Percentiles rank a stretch among this genome's conserved stretches.
Evolutionary conservation across 208 protist species (phyloP).

Genomic region (Trypanosoma lewisi): DNA sequence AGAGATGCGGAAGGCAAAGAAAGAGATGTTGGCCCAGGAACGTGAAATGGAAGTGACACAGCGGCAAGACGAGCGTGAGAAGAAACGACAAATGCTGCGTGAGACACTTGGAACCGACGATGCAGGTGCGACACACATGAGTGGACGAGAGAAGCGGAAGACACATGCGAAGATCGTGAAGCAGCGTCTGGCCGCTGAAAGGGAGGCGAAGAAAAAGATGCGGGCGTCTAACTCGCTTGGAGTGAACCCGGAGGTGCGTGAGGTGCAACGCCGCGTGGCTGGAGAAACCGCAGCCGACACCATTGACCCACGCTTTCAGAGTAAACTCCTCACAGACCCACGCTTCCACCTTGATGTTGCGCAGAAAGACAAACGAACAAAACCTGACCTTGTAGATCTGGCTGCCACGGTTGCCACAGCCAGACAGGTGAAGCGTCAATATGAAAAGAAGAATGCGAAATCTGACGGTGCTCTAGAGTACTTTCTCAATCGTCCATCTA

Average conservation of each 20-base stretch:
- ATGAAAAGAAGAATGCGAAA: constrained; percentile 26
- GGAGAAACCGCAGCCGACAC: constrained; percentile 38
- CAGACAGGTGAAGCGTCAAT: constrained; percentile 29
- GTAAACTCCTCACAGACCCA: constrained; percentile 77
- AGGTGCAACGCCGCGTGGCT: constrained; percentile 37
- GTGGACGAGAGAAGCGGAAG: constrained; percentile 76
- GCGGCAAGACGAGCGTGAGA: constrained; percentile 37
- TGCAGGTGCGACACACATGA: constrained; percentile 36
- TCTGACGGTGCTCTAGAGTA: constrained; percentile 62
- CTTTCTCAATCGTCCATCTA: constrained; percentile 49
- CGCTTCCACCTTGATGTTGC: constrained; percentile 84
- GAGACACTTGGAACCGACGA: constrained; percentile 61
- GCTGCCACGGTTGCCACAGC: constrained; percentile 74
- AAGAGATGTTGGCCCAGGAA: constrained; percentile 65
- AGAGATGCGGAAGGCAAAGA: constrained; percentile 86
- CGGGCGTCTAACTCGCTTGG: constrained; percentile 63
- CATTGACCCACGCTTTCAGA: constrained; percentile 82
- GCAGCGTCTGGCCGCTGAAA: constrained; percentile 61
- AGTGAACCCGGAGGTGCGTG: constrained; percentile 42
- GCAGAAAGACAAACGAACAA: constrained; percentile 61
- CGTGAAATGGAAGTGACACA: constrained; percentile 53
- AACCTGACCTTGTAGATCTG: constrained; percentile 61
- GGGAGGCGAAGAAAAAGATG: constrained; percentile 64
- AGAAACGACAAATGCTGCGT: constrained; percentile 50
- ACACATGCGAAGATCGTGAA: constrained; percentile 67